Evolutionary conservation across 495 filamentous ascomycete genomes (phyloP).

Genomic region (Aspergillus kassunensis): DNA sequence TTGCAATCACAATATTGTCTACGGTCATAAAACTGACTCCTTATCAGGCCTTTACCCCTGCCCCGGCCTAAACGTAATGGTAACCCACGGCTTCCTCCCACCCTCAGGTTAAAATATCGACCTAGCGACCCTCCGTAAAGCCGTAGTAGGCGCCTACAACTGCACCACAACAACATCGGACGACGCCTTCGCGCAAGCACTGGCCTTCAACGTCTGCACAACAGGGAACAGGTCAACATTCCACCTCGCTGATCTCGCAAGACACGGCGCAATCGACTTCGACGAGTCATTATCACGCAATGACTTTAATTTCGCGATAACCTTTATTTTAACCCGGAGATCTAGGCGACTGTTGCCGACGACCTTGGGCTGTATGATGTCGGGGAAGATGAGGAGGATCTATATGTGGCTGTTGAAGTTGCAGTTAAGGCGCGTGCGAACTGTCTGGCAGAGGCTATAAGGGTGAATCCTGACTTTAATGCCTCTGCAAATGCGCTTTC

Average conservation of each 20-base stretch:
- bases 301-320: conserved; percentile 4
- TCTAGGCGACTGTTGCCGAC: conserved; percentile 1
- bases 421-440: not conserved
- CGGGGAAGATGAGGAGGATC: not conserved
- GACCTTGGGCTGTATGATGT: not conserved
- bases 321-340: not conserved
- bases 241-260: conserved; percentile 5
- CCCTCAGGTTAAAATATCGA: conserved; percentile 18
- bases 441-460: not conserved
- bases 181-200: not conserved
- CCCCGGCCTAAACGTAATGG: conserved; percentile 52
- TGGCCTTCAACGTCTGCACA: conserved; percentile 7
- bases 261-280: not conserved
- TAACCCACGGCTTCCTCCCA: conserved; percentile 54
- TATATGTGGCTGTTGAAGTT: not conserved
- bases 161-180: not conserved
- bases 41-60: conserved; percentile 23
- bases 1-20: not conserved
- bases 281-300: conserved; percentile 1
- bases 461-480: not conserved
- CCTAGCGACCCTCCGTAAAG: not conserved
- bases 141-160: conserved; percentile 1
- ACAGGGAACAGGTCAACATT: not conserved
- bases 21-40: no score
- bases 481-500: not conserved